These are phyloP conservation scores for Entrophospora sp. DNA, from an alignment of 192 early-diverging fungal genomes.

Conservation along the genomic window DNA sequence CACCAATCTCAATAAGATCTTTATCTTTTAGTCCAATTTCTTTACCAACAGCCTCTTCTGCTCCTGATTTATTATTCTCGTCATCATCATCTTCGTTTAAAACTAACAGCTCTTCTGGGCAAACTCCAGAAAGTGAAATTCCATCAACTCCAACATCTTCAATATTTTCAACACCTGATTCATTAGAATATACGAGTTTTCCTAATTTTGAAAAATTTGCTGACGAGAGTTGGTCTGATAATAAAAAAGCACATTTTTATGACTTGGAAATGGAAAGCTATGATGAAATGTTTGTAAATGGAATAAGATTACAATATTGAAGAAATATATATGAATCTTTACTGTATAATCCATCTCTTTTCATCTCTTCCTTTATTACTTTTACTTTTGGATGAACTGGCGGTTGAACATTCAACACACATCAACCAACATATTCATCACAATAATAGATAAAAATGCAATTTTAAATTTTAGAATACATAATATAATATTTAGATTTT, in stretches of 20 bases:
- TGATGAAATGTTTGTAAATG: constrained; percentile 14
- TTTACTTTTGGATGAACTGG: no score
- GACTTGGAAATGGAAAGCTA: constrained; percentile 11
- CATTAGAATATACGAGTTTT: not conserved
- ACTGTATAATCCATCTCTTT: no score
- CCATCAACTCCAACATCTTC: not conserved
- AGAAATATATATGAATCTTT: no score
- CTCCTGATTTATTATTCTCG: not conserved
- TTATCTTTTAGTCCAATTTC: not conserved
- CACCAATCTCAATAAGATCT: not conserved
- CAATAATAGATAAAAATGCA: no score
- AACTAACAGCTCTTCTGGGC: no score
- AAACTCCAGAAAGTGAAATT: not conserved
- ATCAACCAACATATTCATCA: no score
- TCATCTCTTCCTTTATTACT: no score
- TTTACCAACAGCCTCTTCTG: not conserved
- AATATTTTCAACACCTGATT: not conserved
- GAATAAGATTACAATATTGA: constrained; percentile 10
- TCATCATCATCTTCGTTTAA: not conserved
- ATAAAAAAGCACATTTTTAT: not conserved
- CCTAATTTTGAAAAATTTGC: constrained; percentile 1
- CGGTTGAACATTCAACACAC: no score
- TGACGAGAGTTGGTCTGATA: constrained; percentile 6
- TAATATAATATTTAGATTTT: no score
- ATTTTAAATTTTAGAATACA: no score